phyloP scores from a whole-genome alignment of 371 early-diverging fungal species.

The Mortierella sp. region DNA sequence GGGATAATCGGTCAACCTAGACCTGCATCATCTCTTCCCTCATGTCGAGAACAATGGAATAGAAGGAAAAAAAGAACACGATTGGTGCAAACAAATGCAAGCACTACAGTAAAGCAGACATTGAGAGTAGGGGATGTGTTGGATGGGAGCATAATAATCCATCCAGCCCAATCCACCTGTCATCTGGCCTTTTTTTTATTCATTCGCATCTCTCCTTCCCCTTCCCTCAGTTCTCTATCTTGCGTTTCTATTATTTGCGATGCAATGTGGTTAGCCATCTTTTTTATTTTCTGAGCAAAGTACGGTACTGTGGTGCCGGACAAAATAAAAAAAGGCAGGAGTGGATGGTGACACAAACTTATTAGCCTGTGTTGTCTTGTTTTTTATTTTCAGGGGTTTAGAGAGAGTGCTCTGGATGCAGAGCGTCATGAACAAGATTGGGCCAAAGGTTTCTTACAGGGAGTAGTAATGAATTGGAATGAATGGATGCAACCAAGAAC shows the following conservation, averaged over 20 bases:
- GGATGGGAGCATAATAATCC: background rate
- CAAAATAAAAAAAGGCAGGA: background rate
- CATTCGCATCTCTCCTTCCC: background rate
- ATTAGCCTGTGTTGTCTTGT: background rate
- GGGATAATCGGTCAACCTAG: slow-evolving; percentile 8
- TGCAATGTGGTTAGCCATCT: slow-evolving; percentile 1
- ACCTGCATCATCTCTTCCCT: slow-evolving; percentile 5
- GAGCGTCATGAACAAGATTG: background rate
- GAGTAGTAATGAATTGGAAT: no score
- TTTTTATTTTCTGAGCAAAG: slow-evolving; percentile 4
- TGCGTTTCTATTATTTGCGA: background rate
- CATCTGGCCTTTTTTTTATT: background rate
- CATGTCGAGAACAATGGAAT: background rate
- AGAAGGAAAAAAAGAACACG: background rate
- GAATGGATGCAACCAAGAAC: background rate
- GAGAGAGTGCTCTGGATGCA: background rate
- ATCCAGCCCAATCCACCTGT: background rate
- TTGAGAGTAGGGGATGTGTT: background rate
- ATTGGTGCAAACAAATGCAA: no score
- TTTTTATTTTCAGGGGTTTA: background rate
- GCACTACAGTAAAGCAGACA: no score
- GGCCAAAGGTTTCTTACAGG: no score
- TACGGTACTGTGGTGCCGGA: no score
- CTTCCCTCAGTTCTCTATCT: background rate
- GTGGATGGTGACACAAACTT: slow-evolving; percentile 8